These are phyloP conservation scores for Aspergillus fumigatus DNA, from an alignment of 2,329 filamentous ascomycete genomes.

Conservation along the genomic window DNA sequence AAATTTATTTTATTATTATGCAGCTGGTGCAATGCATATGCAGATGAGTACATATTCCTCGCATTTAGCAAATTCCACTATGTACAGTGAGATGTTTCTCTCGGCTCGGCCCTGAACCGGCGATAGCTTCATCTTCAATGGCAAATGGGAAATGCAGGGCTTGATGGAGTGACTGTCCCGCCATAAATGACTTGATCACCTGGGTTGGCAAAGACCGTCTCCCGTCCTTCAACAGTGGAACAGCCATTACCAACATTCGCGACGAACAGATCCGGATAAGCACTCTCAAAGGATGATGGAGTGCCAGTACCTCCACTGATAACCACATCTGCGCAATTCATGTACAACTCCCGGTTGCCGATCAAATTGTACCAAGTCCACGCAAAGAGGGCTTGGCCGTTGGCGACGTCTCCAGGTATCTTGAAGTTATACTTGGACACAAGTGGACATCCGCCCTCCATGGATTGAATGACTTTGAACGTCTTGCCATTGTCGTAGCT, in stretches of 20 bases:
- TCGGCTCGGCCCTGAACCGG: not conserved
- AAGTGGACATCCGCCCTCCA: slow-evolving; percentile 51
- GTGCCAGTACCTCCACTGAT: slow-evolving; percentile 37
- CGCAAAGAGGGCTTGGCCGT: slow-evolving; percentile 57
- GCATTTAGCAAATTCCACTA: not conserved
- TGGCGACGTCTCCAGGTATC: slow-evolving; percentile 56
- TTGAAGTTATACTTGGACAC: slow-evolving; percentile 56
- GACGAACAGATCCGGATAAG: slow-evolving; percentile 8
- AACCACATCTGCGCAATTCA: slow-evolving; percentile 68
- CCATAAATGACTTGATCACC: slow-evolving; percentile 8
- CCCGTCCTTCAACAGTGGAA: slow-evolving; percentile 4
- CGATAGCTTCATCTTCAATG: not conserved
- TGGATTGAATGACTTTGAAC: slow-evolving; percentile 62
- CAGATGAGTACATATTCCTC: not conserved
- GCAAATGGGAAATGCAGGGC: slow-evolving; percentile 6
- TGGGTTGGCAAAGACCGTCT: slow-evolving; percentile 8
- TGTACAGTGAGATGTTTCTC: not conserved
- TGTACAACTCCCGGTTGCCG: slow-evolving; percentile 76
- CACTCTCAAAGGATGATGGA: not conserved
- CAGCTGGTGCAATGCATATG: not conserved
- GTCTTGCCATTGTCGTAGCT: slow-evolving; percentile 64
- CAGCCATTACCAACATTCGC: slow-evolving; percentile 11
- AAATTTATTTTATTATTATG: too few species aligned
- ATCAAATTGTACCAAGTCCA: slow-evolving; percentile 72
- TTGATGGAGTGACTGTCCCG: not conserved